Conservation (phyloP, 2,329 filamentous ascomycete species). For the Alternaria gansuensis region DNA sequence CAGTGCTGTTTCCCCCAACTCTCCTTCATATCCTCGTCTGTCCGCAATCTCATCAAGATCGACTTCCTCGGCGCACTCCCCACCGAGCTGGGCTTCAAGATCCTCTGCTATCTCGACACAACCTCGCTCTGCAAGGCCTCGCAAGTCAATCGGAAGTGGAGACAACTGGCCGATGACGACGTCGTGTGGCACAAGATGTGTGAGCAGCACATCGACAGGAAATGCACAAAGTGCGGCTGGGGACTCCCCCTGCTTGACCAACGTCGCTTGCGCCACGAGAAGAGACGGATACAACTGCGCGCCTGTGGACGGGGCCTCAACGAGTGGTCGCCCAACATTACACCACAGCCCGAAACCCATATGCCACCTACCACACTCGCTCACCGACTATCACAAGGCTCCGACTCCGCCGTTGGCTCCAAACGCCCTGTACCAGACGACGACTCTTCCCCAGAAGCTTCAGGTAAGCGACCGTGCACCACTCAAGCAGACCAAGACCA, state of each 20-base stretch:
- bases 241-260: conserved; percentile 88
- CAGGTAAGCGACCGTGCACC: conserved; percentile 50
- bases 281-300: conserved; percentile 79
- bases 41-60: conserved; percentile 95
- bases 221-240: conserved; percentile 96
- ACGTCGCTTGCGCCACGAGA: conserved; percentile 86
- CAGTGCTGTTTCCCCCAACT: conserved; percentile 98
- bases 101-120: conserved; percentile 91
- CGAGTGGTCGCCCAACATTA: conserved; percentile 62
- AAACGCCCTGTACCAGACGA: conserved; percentile 46
- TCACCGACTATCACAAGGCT: conserved; percentile 25
- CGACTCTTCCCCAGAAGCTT: conserved; percentile 34
- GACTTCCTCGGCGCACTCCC: conserved; percentile 92
- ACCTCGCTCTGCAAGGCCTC: conserved; percentile 94
- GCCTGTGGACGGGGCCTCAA: conserved; percentile 67
- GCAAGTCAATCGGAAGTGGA: conserved; percentile 90
- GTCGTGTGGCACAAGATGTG: conserved; percentile 99
- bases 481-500: conserved; percentile 37
- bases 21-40: conserved; percentile 87
- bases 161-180: conserved; percentile 91
- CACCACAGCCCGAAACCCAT: conserved; percentile 56
- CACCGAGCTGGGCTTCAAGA: conserved; percentile 89
- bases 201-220: conserved; percentile 92
- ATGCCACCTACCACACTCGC: conserved; percentile 22
- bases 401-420: conserved; percentile 28